Base-by-base conservation (phyloP, 108 stramenopile genomes). In the Cyclotella choctawhatcheeana region DNA sequence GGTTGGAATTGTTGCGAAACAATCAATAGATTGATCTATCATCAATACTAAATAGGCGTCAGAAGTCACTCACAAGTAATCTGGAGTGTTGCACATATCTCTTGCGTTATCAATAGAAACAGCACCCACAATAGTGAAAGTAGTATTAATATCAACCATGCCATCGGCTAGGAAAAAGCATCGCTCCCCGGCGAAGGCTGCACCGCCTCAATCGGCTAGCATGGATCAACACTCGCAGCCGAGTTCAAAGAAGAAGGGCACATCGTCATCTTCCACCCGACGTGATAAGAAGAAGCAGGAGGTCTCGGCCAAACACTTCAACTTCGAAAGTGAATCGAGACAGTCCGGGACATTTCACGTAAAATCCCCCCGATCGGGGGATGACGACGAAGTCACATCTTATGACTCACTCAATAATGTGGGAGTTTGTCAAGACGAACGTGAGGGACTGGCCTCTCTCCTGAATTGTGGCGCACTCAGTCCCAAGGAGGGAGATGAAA, bases 401-500 rank as follows among this genome's bases (percentile, higher is more conserved):
- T n/a, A 34, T 4, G 20, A 60, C 20, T 8, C 22, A 6, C 30
- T 14, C 12, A 16, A 10, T 16, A n/a, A 31, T 2, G 16, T 0
- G 0, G 59, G 3, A 10, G 0, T 60, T 2, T 60, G 59, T 20
- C 59, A 60, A 40, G 51, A 54, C n/a, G 67, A 67, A 40, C 35
- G 53, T 12, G 37, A 67, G 8, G 67, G 53, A 43, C 20, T 54
- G 10, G 52, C 33, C 4, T 21, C 35, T 24, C 13, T 43, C 12
- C 25, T 67, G 12, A 55, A 17, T 12, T 67, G 67, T 54, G 54
- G 53, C 21, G 0, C 43, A 31, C 22, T 67, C 18, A 55, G 53
- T 55, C 67, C 67, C 13, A 18, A 32, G 13, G 44, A 34, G 2
- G 40, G 65, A 26, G 48, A 66, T 32, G 65, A 66, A 26, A 13